phyloP scores from a whole-genome alignment of 148 eudicot species.

The Gaultheria prostrata region DNA sequence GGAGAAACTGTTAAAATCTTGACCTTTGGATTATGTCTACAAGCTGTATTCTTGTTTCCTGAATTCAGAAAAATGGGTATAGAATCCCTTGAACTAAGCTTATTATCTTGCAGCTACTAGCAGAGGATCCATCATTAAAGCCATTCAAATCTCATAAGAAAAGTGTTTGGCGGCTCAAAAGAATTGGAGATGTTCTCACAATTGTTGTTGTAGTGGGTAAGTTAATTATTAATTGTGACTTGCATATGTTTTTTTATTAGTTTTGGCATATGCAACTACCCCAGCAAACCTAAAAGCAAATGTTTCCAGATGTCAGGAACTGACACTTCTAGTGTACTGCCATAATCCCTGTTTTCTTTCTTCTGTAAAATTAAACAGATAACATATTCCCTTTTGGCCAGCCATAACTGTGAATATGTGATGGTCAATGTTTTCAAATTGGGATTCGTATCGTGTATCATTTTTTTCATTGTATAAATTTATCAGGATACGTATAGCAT shows the following conservation, averaged over 20 bases:
- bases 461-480: too few species aligned
- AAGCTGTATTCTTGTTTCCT: neutral
- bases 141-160: conserved; percentile 77
- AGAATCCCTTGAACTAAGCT: conserved; percentile 8
- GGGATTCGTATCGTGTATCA: too few species aligned
- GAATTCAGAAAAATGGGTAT: neutral
- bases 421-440: too few species aligned
- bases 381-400: neutral
- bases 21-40: neutral
- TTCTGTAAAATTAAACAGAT: neutral
- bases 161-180: conserved; percentile 56
- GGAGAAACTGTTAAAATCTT: neutral
- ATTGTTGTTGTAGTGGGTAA: conserved; percentile 80
- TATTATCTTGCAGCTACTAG: conserved; percentile 64
- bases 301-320: neutral
- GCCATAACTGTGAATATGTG: neutral
- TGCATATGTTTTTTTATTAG: neutral
- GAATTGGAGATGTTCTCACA: conserved; percentile 73
- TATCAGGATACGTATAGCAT: too few species aligned
- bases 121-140: conserved; percentile 69
- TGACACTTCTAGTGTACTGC: neutral
- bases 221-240: conserved; percentile 15
- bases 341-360: neutral
- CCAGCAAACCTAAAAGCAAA: neutral
- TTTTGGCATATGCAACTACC: neutral